Evolutionary conservation across 139 green algal species (phyloP), one percentile per base, ranked within the genome.

Genomic region (Gonium pectorale): DNA sequence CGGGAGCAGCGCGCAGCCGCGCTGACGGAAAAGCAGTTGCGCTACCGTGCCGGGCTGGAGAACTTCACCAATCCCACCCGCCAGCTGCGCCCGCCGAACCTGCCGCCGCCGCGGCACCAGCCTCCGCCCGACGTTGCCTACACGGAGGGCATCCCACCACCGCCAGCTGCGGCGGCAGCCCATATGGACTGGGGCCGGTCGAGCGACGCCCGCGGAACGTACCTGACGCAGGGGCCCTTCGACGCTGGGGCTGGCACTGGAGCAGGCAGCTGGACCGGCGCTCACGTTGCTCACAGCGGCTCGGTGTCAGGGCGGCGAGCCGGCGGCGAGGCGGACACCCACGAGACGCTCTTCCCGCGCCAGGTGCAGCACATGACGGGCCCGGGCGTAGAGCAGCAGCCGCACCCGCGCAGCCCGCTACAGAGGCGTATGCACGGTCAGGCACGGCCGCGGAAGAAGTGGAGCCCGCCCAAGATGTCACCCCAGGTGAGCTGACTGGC

Each of bases 391-490:
- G n/a, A 52, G 77, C 31, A 31, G 41, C 77, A 38, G 60, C 77
- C 77, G 62, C 77, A 83, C 43, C 31, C 77, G 31, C 38, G 9
- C 63, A 83, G 77, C 43, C 77, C 77, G 77, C 41, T 73, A 62
- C 77, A 83, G 77, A 60, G 63, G 40, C 31, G 40, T 7, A 82
- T 82, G 75, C 75, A 82, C 43, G 75, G 56, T 0, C 62, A 72
- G n/a, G 27, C 17, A 11, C 21, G 71, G 35, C 38, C 33, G 31
- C 40, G 74, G 38, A 21, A n/a, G 56, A 40, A 38, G 59, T 63
- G 56, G 37, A 69, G 54, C n/a, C 5, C 41, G n/a, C 24, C 0
- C n/a, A 15, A 9, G 6, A 46, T 71, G 43, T 70, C 40, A 19
- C 41, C 40, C 6, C 54, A 27, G 40, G 60, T 60, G 41, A n/a